These are phyloP conservation scores for Colletotrichum eleusines DNA, from an alignment of 2,329 filamentous ascomycete genomes.

Conservation along the genomic window DNA sequence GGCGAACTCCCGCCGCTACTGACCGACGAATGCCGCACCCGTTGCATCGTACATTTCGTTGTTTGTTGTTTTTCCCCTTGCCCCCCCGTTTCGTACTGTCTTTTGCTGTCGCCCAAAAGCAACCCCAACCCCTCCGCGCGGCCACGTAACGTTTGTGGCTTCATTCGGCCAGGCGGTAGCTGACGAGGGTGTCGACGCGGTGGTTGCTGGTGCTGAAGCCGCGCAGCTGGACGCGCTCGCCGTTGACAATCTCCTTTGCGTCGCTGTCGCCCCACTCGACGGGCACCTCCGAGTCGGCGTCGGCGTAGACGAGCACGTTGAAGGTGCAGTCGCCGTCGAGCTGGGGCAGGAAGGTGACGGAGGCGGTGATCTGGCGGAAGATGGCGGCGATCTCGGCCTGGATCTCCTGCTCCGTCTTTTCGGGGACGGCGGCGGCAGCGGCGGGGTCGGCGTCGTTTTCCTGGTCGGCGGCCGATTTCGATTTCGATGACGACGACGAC, in stretches of 20 bases:
- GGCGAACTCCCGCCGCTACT: neutral
- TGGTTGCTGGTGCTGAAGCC: constrained; percentile 97
- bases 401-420: constrained; percentile 94
- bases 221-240: constrained; percentile 93
- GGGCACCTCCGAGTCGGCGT: constrained; percentile 95
- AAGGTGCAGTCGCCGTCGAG: constrained; percentile 96
- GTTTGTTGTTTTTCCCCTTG: too few species aligned
- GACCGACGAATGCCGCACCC: neutral
- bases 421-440: constrained; percentile 53
- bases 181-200: constrained; percentile 93
- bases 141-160: too few species aligned
- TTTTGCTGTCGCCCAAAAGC: neutral
- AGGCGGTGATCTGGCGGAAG: constrained; percentile 97
- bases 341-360: constrained; percentile 95
- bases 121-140: too few species aligned
- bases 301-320: constrained; percentile 97
- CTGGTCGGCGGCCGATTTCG: constrained; percentile 68
- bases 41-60: neutral
- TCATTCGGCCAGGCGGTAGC: constrained; percentile 74
- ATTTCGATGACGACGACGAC: constrained; percentile 65
- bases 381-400: constrained; percentile 96
- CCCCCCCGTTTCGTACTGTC: neutral
- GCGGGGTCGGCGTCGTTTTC: constrained; percentile 68
- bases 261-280: constrained; percentile 99
- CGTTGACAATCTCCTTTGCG: constrained; percentile 94